These are phyloP conservation scores for Sugiyamaella novakii DNA, from an alignment of 1,139 yeast genomes.

Conservation along the genomic window DNA sequence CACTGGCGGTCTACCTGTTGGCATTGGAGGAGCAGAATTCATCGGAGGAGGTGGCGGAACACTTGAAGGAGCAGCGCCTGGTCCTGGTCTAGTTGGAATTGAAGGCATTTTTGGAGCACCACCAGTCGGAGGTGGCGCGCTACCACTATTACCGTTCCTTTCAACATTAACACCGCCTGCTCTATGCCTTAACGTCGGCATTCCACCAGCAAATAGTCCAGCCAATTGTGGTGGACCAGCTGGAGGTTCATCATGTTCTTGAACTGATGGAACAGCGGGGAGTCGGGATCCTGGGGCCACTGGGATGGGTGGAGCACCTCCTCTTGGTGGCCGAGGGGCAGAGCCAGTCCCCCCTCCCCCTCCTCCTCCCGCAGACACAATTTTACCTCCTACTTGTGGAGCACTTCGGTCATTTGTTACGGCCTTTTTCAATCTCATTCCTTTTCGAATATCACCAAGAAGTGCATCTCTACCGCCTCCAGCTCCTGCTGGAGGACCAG, in stretches of 20 bases:
- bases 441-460: conserved; percentile 84
- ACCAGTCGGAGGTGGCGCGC: conserved; percentile 32
- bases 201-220: conserved; percentile 81
- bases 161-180: conserved; percentile 52
- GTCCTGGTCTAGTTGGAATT: conserved; percentile 20
- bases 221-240: conserved; percentile 62
- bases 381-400: conserved; percentile 52
- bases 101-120: conserved; percentile 23
- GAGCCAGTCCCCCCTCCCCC: conserved; percentile 36
- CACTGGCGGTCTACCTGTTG: conserved; percentile 28
- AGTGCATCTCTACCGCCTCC: conserved; percentile 63
- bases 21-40: conserved; percentile 27
- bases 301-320: conserved; percentile 45
- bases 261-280: conserved; percentile 30
- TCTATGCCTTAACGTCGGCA: conserved; percentile 72
- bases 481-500: conserved; percentile 31
- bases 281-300: conserved; percentile 20
- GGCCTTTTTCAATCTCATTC: conserved; percentile 72
- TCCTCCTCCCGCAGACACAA: conserved; percentile 29
- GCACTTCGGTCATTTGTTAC: conserved; percentile 69
- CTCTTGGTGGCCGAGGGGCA: conserved; percentile 31
- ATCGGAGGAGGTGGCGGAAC: conserved; percentile 24
- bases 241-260: conserved; percentile 22
- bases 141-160: conserved; percentile 30
- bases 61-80: conserved; percentile 20